Base-by-base conservation (phyloP, 257 asterid genomes). In the Solanum ossicruentum region DNA sequence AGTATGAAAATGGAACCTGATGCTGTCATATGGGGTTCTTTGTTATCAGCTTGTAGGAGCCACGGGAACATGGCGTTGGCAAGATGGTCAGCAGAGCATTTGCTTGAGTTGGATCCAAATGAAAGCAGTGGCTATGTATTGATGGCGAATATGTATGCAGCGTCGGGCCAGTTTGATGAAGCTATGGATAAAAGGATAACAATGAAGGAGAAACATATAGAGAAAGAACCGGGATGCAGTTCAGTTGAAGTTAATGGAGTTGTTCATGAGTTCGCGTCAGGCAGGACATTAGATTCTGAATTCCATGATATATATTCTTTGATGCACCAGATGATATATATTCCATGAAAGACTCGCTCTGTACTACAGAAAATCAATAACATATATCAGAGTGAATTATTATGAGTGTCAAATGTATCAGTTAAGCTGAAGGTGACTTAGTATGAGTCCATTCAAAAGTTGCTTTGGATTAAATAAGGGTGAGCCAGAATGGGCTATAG, bases 211-310 rank as follows among this genome's bases (percentile, higher is more conserved):
- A 91, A 87, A 87, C 45, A 73, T 72, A 85, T 90, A 16, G 87
- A 32, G 87, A 93, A 92, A 86, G 89, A 87, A 81, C 95, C 93
- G 1, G 98, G 98, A 0, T 90, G 95, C 85, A 93, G 98, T 83
- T 87, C 70, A 82, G 89, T 95, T 18, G 93, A 91, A 87, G 92
- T 95, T 87, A 87, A 93, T 82, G 97, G 97, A 13, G 93, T 89
- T 86, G 93, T 95, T 73, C 93, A 91, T 32, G 95, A 93, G 86
- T 95, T 93, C 85, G 75, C 89, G 51, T 90, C 94, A 9, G 88
- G 92, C 80, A 92, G 92, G 23, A 85, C 61, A 47, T 87, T 88
- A 86, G 90, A 90, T 54, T 41, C 83, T 49, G 84, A 41, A 55
- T 55, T 77, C 36, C 80, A 85, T 36, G 89, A 86, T 15, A 51